Percentiles rank a stretch among this genome's conserved stretches.
These are phyloP conservation scores for Moringa oleifera DNA, from an alignment of 345 rosid species.

Conservation along the genomic window DNA sequence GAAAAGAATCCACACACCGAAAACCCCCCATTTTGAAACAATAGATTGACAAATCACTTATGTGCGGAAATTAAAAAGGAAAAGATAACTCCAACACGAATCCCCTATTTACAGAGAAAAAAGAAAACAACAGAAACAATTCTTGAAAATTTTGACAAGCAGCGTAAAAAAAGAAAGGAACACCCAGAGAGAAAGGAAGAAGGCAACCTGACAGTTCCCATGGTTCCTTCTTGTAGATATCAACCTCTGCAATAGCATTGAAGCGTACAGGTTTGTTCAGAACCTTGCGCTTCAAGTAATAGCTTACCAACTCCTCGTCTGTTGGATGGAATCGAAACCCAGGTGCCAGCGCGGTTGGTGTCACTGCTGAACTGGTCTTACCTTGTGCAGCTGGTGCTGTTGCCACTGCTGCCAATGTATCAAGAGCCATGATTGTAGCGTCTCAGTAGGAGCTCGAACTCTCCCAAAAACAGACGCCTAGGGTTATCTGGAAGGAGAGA, in stretches of 20 bases:
- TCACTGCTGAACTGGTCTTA: constrained; percentile 13
- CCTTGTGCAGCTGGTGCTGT: constrained; percentile 16
- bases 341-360: constrained; percentile 68
- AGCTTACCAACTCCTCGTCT: constrained; percentile 79
- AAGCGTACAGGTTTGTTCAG: constrained; percentile 58
- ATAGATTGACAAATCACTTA: not conserved
- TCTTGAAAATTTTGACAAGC: not conserved
- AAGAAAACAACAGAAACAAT: not conserved
- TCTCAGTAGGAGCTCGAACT: no score
- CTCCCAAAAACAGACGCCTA: not conserved
- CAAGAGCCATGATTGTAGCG: constrained; percentile 26
- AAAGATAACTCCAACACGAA: not conserved
- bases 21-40: not conserved
- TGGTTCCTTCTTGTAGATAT: constrained; percentile 85
- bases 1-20: constrained; percentile 1
- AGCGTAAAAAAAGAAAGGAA: constrained; percentile 1
- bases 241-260: constrained; percentile 72
- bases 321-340: constrained; percentile 95
- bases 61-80: not conserved
- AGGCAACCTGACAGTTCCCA: constrained; percentile 73
- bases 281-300: constrained; percentile 87
- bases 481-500: not conserved
- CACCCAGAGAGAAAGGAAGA: not conserved
- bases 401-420: constrained; percentile 19
- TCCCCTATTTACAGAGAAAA: not conserved